These are phyloP conservation scores for Podaxis sp. DNA, from an alignment of 768 basidiomycete genomes.

Conservation along the genomic window DNA sequence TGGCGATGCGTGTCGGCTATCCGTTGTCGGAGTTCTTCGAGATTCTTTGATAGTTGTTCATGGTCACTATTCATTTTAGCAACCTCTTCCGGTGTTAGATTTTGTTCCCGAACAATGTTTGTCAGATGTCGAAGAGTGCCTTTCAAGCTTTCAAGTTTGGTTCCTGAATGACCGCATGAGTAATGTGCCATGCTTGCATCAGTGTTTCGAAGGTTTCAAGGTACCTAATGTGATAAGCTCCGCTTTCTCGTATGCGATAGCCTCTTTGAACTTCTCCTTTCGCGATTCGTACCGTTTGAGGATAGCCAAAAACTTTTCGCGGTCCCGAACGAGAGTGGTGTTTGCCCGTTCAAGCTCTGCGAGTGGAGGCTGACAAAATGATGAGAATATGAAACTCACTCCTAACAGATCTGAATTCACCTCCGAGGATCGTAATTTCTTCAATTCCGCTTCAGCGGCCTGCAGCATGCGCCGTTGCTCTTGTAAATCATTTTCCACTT, in stretches of 20 bases:
- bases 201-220: slow-evolving; percentile 11
- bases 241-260: slow-evolving; percentile 62
- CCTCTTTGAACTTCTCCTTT: slow-evolving; percentile 62
- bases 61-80: slow-evolving; percentile 88
- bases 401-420: slow-evolving; percentile 28
- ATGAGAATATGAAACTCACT: background rate
- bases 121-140: slow-evolving; percentile 59
- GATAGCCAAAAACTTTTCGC: slow-evolving; percentile 74
- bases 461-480: slow-evolving; percentile 44
- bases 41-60: slow-evolving; percentile 64
- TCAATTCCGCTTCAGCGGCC: slow-evolving; percentile 46
- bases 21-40: slow-evolving; percentile 75
- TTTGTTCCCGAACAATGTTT: slow-evolving; percentile 76
- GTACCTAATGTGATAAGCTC: slow-evolving; percentile 56
- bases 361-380: slow-evolving; percentile 47
- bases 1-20: slow-evolving; percentile 68
- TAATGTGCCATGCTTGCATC: background rate
- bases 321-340: slow-evolving; percentile 63
- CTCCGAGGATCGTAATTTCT: slow-evolving; percentile 57
- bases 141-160: slow-evolving; percentile 59
- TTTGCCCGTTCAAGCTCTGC: slow-evolving; percentile 60
- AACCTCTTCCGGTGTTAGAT: slow-evolving; percentile 89
- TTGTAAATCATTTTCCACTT: slow-evolving; percentile 60
- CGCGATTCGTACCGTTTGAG: slow-evolving; percentile 65
- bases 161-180: slow-evolving; percentile 33